These are phyloP conservation scores for Penicillium lividum DNA, from an alignment of 495 filamentous ascomycete species.

Conservation along the genomic window DNA sequence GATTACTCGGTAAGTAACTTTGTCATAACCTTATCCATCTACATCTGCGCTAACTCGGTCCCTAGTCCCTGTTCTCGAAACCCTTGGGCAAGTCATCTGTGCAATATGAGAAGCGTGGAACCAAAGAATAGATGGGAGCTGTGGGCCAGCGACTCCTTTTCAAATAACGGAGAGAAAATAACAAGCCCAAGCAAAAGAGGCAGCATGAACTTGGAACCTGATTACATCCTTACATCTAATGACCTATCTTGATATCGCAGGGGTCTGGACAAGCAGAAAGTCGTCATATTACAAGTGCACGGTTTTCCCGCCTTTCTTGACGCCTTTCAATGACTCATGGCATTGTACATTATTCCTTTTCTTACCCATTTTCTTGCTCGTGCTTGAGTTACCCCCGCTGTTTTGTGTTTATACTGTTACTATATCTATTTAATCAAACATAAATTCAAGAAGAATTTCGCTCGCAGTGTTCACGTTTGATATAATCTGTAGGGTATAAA, in stretches of 20 bases:
- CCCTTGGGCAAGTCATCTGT: conserved; percentile 46
- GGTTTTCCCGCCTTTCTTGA: background rate
- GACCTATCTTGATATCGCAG: conserved; percentile 12
- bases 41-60: conserved; percentile 15
- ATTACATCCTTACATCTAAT: conserved; percentile 18
- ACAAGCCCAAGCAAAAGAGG: conserved; percentile 1
- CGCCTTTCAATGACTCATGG: conserved; percentile 17
- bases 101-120: conserved; percentile 43
- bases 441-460: background rate
- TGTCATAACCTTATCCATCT: background rate
- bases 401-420: conserved; percentile 16
- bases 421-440: conserved; percentile 23
- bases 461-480: background rate
- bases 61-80: conserved; percentile 53
- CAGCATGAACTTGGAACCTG: background rate
- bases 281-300: background rate
- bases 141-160: background rate
- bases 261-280: background rate
- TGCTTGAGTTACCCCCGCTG: background rate
- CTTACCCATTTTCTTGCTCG: conserved; percentile 2
- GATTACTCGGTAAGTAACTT: conserved; percentile 48
- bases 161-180: background rate
- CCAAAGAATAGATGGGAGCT: conserved; percentile 31
- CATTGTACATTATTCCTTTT: conserved; percentile 28
- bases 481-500: background rate